Evolutionary conservation across 192 early-diverging fungal species (phyloP).

Genomic region (Podila epigama): DNA sequence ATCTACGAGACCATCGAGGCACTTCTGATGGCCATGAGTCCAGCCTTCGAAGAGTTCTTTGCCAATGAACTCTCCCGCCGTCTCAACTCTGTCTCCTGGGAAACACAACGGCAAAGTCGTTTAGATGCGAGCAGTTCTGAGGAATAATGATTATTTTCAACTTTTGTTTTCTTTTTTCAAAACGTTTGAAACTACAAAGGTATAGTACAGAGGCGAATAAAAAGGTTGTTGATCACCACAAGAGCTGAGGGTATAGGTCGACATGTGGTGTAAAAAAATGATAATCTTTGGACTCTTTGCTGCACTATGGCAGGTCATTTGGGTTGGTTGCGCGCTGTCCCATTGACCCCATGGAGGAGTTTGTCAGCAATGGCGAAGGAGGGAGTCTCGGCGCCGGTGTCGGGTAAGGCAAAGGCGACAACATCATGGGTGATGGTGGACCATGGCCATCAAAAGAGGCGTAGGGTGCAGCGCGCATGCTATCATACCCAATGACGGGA

Average conservation of each 20-base stretch:
- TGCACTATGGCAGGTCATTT: no score
- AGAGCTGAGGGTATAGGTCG: no score
- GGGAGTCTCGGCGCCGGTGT: background rate
- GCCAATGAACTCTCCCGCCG: conserved; percentile 23
- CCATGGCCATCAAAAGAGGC: conserved; percentile 9
- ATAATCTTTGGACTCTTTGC: no score
- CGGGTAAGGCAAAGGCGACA: background rate
- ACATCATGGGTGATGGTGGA: conserved; percentile 24
- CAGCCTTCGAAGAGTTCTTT: conserved; percentile 39
- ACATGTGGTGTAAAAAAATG: no score
- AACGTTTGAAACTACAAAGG: no score
- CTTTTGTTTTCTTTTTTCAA: no score
- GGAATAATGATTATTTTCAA: no score
- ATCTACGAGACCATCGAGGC: conserved; percentile 42
- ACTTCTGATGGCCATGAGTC: conserved; percentile 37
- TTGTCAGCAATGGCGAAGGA: background rate
- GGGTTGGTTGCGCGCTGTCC: background rate
- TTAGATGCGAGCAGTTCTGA: no score
- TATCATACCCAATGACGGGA: conserved; percentile 6
- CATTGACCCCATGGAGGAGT: background rate
- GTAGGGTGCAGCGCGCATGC: background rate
- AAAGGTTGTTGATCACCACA: no score
- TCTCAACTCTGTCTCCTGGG: conserved; percentile 19
- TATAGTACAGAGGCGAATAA: no score
- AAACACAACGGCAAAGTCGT: no score